These are phyloP conservation scores for Cercospora brassicicola DNA, from an alignment of 2,329 filamentous ascomycete species.

Conservation along the genomic window DNA sequence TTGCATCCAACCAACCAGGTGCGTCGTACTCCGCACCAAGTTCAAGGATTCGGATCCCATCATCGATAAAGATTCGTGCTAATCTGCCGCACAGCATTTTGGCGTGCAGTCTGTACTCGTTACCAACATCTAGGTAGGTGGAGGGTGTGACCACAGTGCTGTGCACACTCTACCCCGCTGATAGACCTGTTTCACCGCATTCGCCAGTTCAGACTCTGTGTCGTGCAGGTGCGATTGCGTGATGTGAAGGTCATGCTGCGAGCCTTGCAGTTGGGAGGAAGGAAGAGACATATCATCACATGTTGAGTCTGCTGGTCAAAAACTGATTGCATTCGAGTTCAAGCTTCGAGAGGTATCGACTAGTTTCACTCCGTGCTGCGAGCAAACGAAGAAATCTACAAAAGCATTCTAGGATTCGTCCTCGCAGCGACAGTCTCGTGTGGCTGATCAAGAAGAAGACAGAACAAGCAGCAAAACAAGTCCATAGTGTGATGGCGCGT, in stretches of 20 bases:
- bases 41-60: neutral
- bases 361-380: neutral
- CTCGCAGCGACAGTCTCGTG: neutral
- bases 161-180: neutral
- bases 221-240: neutral
- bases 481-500: conserved; percentile 9
- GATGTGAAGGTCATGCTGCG: neutral
- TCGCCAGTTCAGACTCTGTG: neutral
- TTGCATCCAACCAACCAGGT: neutral
- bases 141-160: neutral
- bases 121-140: neutral
- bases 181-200: conserved; percentile 2
- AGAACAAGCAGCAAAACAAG: neutral
- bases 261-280: neutral
- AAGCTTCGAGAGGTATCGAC: neutral
- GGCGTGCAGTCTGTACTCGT: neutral
- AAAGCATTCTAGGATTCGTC: neutral
- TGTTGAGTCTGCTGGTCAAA: neutral
- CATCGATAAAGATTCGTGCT: conserved; percentile 2
- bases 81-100: conserved; percentile 4
- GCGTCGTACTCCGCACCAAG: neutral
- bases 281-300: neutral
- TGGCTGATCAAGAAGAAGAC: neutral
- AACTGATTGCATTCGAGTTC: neutral
- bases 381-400: neutral